These are phyloP conservation scores for Maudiozyma saulgeensis DNA, from an alignment of 805 yeast genomes.

Conservation along the genomic window DNA sequence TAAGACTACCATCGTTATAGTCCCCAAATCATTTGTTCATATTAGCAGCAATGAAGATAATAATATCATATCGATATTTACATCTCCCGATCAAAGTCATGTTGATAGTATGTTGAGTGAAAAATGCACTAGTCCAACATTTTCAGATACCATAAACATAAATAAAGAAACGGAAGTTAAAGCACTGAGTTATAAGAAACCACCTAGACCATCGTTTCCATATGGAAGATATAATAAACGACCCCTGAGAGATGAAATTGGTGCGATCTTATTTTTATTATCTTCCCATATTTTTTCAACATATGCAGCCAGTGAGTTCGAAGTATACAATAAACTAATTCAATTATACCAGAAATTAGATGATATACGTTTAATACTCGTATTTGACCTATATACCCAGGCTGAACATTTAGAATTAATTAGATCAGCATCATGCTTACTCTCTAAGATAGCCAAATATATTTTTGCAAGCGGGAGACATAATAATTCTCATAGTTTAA, in stretches of 20 bases:
- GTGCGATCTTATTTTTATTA: slow-evolving; percentile 46
- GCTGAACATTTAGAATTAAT: slow-evolving; percentile 41
- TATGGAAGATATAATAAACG: slow-evolving; percentile 36
- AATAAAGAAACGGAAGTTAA: slow-evolving; percentile 19
- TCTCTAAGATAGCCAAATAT: slow-evolving; percentile 53
- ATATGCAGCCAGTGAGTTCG: slow-evolving; percentile 61
- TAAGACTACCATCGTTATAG: slow-evolving; percentile 43
- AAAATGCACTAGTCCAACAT: slow-evolving; percentile 22
- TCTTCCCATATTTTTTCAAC: slow-evolving; percentile 58
- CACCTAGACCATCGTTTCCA: slow-evolving; percentile 48
- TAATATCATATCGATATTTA: slow-evolving; percentile 23
- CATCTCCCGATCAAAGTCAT: slow-evolving; percentile 22
- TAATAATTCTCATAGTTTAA: slow-evolving; percentile 16
- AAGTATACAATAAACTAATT: slow-evolving; percentile 48
- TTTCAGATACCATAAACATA: slow-evolving; percentile 26
- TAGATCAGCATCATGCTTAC: slow-evolving; percentile 41
- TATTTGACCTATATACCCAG: slow-evolving; percentile 42
- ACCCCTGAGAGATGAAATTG: slow-evolving; percentile 45
- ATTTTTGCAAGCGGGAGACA: slow-evolving; percentile 37
- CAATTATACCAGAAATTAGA: slow-evolving; percentile 48
- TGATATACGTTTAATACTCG: slow-evolving; percentile 45
- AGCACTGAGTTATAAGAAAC: slow-evolving; percentile 16
- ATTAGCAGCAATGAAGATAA: slow-evolving; percentile 37
- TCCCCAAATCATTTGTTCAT: slow-evolving; percentile 50
- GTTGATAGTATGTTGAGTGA: slow-evolving; percentile 8